Conservation (phyloP, 495 filamentous ascomycete genomes). For the Podospora sp. region DNA sequence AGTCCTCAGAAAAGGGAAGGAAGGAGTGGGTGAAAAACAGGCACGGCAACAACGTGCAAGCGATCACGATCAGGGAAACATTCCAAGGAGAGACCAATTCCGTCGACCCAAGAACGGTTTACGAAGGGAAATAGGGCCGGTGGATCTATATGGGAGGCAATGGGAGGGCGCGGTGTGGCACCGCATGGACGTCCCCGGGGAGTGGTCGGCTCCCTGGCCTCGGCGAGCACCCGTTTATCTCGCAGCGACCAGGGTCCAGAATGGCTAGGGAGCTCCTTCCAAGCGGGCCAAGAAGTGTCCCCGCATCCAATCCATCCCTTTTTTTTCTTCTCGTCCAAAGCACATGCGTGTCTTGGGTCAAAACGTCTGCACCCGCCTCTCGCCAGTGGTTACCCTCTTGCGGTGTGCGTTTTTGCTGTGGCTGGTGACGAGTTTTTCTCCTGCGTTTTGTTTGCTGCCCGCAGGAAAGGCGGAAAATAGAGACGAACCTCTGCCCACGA, state of each 20-base stretch:
- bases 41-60: not conserved
- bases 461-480: not conserved
- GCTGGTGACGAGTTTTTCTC: not conserved
- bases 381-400: not conserved
- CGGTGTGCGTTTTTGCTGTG: not conserved
- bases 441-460: not conserved
- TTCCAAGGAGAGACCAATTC: constrained; percentile 19
- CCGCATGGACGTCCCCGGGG: not conserved
- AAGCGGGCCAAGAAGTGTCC: not conserved
- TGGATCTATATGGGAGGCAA: constrained; percentile 16
- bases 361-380: constrained; percentile 16
- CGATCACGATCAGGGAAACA: constrained; percentile 12
- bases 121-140: constrained; percentile 8
- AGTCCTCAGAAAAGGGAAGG: constrained; percentile 6
- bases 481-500: not conserved
- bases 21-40: constrained; percentile 7
- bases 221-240: constrained; percentile 10
- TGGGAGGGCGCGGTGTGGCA: constrained; percentile 11
- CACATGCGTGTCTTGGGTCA: constrained; percentile 22
- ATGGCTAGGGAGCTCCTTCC: not conserved
- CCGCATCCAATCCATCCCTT: constrained; percentile 8
- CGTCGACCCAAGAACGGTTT: constrained; percentile 17
- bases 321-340: constrained; percentile 1
- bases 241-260: not conserved
- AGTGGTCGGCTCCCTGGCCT: not conserved